Base-by-base conservation (phyloP, 495 filamentous ascomycete species). In the Lasiosphaeriaceae sp. region DNA sequence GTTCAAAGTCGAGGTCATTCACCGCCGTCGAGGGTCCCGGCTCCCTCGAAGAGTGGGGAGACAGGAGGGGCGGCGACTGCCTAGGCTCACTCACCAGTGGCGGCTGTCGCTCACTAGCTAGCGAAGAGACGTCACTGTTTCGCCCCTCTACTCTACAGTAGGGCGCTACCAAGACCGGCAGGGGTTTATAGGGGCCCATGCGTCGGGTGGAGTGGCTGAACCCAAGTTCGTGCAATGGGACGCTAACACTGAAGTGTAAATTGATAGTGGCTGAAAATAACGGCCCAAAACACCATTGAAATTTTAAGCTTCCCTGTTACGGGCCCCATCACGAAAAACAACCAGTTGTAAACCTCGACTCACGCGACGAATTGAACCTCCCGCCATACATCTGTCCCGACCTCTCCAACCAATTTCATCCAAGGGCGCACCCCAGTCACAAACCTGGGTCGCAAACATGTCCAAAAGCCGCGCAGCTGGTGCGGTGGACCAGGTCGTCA, bases 401-500 rank as follows among this genome's bases (percentile, higher is more conserved):
- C 20, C 14, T 9, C 5, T 20, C 34, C 44, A 20, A 55, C 14
- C 9, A 31, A 17, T 35, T n/a, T 16, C 29, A 11, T 16, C 8
- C 31, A 41, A 11, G 26, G 26, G 26, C 26, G 26, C 26, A 31
- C 26, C 4, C 4, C 26, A 31, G 9, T 4, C 26, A 31, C 26
- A 31, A 4, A 31, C 26, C 26, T 3, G 26, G 3, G 26, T 9
- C 26, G 26, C 26, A 31, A 31, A 61, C 55, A 97, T 97, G 94
- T 92, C 94, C 43, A 88, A 86, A 66, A 83, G 79, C 71, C 80
- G 77, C 47, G 71, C 85, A 52, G 80, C 83, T 59, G 57, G 56
- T 29, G 71, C 64, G 12, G 63, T 67, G 44, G 91, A 96, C 67
- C 86, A 90, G 74, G 86, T 97, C 41, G 92, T 99, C 69, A 99